Evolutionary conservation across 805 yeast genomes (phyloP), one percentile per base, ranked within the genome.

Genomic region (Spathaspora girioi): DNA sequence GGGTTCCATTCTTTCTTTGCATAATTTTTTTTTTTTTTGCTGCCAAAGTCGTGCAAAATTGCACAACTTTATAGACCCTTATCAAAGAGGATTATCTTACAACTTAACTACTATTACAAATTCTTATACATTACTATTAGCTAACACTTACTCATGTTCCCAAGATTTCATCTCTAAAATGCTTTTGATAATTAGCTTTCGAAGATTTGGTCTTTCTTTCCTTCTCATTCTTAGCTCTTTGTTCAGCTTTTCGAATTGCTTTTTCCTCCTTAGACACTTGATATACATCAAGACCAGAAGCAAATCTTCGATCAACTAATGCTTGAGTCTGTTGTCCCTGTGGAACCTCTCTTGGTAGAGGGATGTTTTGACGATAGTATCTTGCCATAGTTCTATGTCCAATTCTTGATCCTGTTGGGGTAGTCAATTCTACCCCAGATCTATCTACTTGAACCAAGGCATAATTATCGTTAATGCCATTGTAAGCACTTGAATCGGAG

Each of bases 351-450:
- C 59, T 48, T 5, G 64, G 59, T 8, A 56, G 48, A 1, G 63
- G 57, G 29, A 61, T 48, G 55, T 81, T 81, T 67, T 88, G 96
- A 62, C 87, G 83, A 67, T 84, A 84, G 63, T 82, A 84, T 54
- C 93, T 76, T 47, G 81, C 79, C 60, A 88, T 73, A 1, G 91
- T 76, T 56, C 98, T 77, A 66, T 93, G 97, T 0, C 97, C 96
- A 0, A 88, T 81, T 45, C 83, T 81, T 3, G 82, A 69, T 2
- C 97, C 97, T 18, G 86, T 79, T 2, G 97, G 94, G 43, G 92
- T 73, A 2, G 82, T 78, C 41, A 91, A 68, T 60, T 87, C 90
- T 35, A 77, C 77, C 4, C 90, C 90, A 8, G 78, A 77, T 49
- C 69, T 75, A 61, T 81, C 86, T n/a, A 79, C 65, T 29, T 69